Evolutionary conservation across 2,329 filamentous ascomycete species (phyloP), one percentile per base, ranked within the genome.

Genomic region (Clarireedia homoeocarpa): DNA sequence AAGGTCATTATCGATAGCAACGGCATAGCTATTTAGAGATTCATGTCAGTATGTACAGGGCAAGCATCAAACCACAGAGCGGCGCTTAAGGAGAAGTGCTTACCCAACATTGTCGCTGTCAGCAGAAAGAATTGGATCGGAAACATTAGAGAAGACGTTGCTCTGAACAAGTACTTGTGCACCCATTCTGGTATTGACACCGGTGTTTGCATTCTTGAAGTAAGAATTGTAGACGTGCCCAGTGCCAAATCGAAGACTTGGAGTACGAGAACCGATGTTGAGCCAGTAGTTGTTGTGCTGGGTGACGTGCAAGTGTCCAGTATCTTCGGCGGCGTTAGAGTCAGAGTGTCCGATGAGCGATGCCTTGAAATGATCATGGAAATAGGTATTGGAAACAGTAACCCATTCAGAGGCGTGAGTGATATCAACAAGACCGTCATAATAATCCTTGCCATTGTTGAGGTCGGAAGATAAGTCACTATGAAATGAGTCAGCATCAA

Each of bases 191-290:
- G 79, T 77, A 71, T 83, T 82, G 71, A 84, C 75, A 46, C 75
- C 79, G 38, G 77, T 76, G 47, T 70, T 73, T 54, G 71, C 67
- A 61, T 76, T 66, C 62, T 71, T 68, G 66, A 73, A 73, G 68
- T 74, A 77, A 62, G 72, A 76, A 73, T 81, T 81, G 14, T 17
- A 54, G 9, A 55, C 67, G 71, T 88, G 84, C 6, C 73, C 82
- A 40, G 79, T 84, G 27, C 84, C 85, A 71, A 86, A 88, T 63
- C 84, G 81, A 66, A 86, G 67, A 4, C 77, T 81, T 4, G 85
- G 84, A 0, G 72, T 73, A 55, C 38, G 53, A 24, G 55, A 62
- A 4, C 60, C 60, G 12, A 60, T 59, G 50, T 67, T 66, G 12
- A 27, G n/a, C 59, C 57, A 63, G 42, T 64, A 59, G 58, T 67